Evolutionary conservation across 768 basidiomycete genomes (phyloP).

Genomic region (Podaxis pistillaris): DNA sequence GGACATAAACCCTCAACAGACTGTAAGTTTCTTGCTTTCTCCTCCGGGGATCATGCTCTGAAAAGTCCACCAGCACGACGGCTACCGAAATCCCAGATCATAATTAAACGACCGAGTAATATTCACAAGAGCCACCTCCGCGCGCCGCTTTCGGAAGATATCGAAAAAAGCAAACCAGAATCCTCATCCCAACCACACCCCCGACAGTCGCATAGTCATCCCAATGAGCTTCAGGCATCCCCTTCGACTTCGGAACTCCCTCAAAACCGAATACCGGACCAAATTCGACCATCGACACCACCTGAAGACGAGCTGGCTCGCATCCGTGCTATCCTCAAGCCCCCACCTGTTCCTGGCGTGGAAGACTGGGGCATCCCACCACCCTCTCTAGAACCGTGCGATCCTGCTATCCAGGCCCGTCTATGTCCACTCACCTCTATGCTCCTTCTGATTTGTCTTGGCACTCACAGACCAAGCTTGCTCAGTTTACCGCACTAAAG

Average conservation of each 20-base stretch:
- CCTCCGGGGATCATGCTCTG: background rate
- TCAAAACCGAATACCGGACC: slow-evolving; percentile 10
- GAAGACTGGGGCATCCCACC: slow-evolving; percentile 80
- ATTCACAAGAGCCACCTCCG: slow-evolving; percentile 49
- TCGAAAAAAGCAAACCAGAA: slow-evolving; percentile 19
- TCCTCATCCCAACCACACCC: slow-evolving; percentile 18
- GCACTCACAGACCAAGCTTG: slow-evolving; percentile 66
- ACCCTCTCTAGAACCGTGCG: slow-evolving; percentile 49
- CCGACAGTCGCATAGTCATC: slow-evolving; percentile 4
- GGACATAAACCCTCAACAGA: slow-evolving; percentile 37
- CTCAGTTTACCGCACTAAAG: slow-evolving; percentile 76
- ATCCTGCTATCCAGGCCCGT: slow-evolving; percentile 62
- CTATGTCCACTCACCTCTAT: background rate
- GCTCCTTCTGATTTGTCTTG: background rate
- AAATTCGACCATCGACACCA: slow-evolving; percentile 23
- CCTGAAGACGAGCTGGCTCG: slow-evolving; percentile 47
- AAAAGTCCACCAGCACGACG: slow-evolving; percentile 32
- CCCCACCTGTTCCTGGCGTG: slow-evolving; percentile 61
- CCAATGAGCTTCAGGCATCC: background rate
- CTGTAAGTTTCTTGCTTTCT: slow-evolving; percentile 31
- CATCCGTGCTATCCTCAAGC: slow-evolving; percentile 57
- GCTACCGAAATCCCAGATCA: slow-evolving; percentile 52
- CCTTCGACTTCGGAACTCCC: background rate
- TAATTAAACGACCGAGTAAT: slow-evolving; percentile 52
- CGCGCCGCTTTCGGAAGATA: slow-evolving; percentile 48